Evolutionary conservation across 1,284 basidiomycete species (phyloP), one percentile per base, ranked within the genome.

Genomic region (Austroboletus niveus): DNA sequence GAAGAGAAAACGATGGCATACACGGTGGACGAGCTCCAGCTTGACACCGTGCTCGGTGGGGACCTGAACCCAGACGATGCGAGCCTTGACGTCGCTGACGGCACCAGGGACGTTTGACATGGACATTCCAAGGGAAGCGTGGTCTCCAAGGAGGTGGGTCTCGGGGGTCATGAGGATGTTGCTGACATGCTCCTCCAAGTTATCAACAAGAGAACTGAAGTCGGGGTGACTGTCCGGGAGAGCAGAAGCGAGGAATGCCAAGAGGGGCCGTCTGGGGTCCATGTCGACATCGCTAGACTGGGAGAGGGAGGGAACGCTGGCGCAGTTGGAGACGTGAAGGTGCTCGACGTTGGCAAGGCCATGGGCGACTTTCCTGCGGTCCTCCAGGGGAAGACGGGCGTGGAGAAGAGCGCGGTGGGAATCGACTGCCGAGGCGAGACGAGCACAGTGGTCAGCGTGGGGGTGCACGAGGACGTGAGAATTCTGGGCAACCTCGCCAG

Each of bases 181-280:
- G 41, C 73, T 64, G 29, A 82, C 60, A 61, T 82, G 75, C 2
- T 73, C 61, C 27, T 79, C 75, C 47, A 81, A 80, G 53, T 79
- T 76, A 30, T 65, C 61, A n/a, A 74, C 59, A 27, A 92, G 80
- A 24, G 81, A 75, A 17, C 74, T 72, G 29, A 85, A 68, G 2
- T 70, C 63, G 38, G 73, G 60, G 42, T 78, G 75, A 15, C 36
- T 40, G 41, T 56, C 59, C 3, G 88, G 87, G 2, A 87, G 86
- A 14, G 87, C 89, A 2, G 83, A 81, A 38, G 83, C 73, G 78
- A 92, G 89, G 75, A 92, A 92, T 57, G 84, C 79, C 29, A 92
- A 71, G 10, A 89, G 79, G 5, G 89, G 48, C 0, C 68, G 51
- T n/a, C 65, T 60, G 14, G 66, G 66, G 57, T 65, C 68, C 60